These are phyloP conservation scores for Cladosporium sp. DNA, from an alignment of 2,329 filamentous ascomycete genomes.

Conservation along the genomic window DNA sequence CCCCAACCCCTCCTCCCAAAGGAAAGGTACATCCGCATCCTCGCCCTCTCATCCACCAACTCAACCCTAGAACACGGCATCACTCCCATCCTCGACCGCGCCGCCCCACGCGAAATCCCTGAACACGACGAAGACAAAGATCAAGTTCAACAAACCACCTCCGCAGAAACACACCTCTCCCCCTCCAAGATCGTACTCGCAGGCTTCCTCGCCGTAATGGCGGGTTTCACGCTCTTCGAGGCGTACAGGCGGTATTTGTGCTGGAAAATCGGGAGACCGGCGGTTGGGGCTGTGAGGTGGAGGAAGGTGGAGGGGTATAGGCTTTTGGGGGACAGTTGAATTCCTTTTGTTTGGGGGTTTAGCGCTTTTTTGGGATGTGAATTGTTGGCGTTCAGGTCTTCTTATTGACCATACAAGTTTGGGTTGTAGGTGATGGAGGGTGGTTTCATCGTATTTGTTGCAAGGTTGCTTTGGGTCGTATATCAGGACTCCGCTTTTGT, in stretches of 20 bases:
- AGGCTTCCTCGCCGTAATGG: neutral
- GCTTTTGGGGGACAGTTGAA: constrained; percentile 22
- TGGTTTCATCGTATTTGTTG: too few relatives aligned
- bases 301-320: constrained; percentile 20
- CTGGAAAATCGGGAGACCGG: constrained; percentile 20
- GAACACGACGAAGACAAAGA: too few relatives aligned
- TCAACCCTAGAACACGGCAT: constrained; percentile 22
- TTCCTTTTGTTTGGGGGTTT: too few relatives aligned
- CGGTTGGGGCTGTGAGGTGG: constrained; percentile 23
- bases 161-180: too few relatives aligned
- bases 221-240: constrained; percentile 22
- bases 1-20: neutral
- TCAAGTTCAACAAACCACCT: too few relatives aligned
- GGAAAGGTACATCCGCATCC: constrained; percentile 24
- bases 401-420: too few relatives aligned
- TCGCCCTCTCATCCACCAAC: constrained; percentile 28
- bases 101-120: neutral
- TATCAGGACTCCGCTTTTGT: too few relatives aligned
- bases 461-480: too few relatives aligned
- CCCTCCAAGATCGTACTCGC: neutral
- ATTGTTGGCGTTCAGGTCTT: too few relatives aligned
- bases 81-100: constrained; percentile 8
- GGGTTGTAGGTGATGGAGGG: too few relatives aligned
- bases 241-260: constrained; percentile 22
- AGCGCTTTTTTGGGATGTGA: too few relatives aligned